These are phyloP conservation scores for Neurospora crassa DNA, from an alignment of 2,329 filamentous ascomycete genomes.

Conservation along the genomic window DNA sequence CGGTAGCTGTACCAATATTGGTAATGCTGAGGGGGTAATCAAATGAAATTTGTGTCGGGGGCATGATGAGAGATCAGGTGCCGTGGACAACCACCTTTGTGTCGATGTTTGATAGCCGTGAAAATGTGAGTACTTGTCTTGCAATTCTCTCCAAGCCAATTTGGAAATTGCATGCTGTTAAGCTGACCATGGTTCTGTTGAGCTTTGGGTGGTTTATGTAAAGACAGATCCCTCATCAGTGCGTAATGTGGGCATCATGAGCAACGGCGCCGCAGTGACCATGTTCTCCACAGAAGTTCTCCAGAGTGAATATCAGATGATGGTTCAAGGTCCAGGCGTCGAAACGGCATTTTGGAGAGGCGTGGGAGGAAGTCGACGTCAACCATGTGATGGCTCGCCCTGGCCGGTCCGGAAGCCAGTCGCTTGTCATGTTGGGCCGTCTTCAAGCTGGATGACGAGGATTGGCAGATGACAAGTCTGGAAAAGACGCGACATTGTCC, in stretches of 20 bases:
- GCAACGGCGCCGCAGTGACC: neutral
- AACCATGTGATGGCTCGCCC: neutral
- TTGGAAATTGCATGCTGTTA: neutral
- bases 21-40: constrained; percentile 24
- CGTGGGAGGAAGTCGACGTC: neutral
- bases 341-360: neutral
- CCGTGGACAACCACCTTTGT: neutral
- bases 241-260: neutral
- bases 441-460: neutral
- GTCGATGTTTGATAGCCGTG: neutral
- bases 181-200: neutral
- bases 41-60: neutral
- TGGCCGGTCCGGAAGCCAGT: neutral
- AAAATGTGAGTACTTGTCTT: neutral
- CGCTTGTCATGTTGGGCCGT: neutral
- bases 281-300: neutral
- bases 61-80: neutral
- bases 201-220: neutral
- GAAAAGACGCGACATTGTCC: neutral
- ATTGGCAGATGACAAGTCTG: neutral
- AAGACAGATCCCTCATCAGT: neutral
- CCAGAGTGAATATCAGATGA: neutral
- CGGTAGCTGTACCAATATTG: constrained; percentile 38
- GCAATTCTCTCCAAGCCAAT: neutral
- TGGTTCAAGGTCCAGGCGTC: neutral